Percentiles rank a stretch among this genome's conserved stretches.
Conservation (phyloP, 306 rosid species). For the Malus asiatica region DNA sequence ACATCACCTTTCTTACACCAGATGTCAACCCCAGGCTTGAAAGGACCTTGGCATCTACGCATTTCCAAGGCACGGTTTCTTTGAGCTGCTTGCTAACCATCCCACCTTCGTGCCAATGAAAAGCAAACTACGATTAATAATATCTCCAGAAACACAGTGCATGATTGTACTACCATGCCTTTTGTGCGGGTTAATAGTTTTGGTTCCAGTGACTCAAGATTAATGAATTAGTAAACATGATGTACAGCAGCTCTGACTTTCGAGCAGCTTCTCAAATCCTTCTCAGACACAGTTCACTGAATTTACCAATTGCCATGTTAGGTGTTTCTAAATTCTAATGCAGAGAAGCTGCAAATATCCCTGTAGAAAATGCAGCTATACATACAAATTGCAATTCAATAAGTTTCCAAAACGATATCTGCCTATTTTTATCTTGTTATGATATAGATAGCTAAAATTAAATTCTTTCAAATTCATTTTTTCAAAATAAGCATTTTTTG, state of each 20-base stretch:
- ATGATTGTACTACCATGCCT: neutral
- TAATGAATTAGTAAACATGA: neutral
- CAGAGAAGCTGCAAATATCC: too few relatives aligned
- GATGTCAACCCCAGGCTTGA: slow-evolving; percentile 76
- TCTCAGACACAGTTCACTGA: too few relatives aligned
- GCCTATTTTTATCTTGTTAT: too few relatives aligned
- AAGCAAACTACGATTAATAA: slow-evolving; percentile 1
- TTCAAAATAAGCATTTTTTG: neutral
- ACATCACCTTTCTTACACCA: slow-evolving; percentile 75
- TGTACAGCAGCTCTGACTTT: too few relatives aligned
- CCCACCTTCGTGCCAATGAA: slow-evolving; percentile 31
- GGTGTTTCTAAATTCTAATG: too few relatives aligned
- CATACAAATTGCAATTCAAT: neutral
- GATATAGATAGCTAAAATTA: too few relatives aligned
- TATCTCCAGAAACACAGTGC: neutral
- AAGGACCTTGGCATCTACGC: slow-evolving; percentile 49
- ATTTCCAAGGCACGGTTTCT: slow-evolving; percentile 57
- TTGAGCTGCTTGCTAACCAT: slow-evolving; percentile 28
- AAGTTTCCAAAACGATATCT: neutral
- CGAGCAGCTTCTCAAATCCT: too few relatives aligned
- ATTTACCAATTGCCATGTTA: too few relatives aligned
- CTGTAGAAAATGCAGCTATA: neutral
- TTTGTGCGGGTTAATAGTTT: too few relatives aligned
- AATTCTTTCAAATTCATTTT: too few relatives aligned
- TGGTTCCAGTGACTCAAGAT: neutral